A percentile compares a stretch with the other conserved stretches of the same genome.
phyloP scores from a whole-genome alignment of 225 moss, liverwort and hornwort genomes.

The Bryoerythrophyllum caledonicum region DNA sequence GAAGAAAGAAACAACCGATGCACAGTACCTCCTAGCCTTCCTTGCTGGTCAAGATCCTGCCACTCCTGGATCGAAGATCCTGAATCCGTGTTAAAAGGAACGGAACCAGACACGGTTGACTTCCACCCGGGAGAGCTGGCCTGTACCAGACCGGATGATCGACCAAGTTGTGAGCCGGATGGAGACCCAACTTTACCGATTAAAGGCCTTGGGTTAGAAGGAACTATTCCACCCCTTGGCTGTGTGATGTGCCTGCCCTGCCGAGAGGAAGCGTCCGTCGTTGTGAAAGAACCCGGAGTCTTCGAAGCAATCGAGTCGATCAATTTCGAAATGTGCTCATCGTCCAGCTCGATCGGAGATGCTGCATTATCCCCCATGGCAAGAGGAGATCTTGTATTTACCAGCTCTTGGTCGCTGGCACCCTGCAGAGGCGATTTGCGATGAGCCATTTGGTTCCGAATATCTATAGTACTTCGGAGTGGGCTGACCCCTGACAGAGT shows the following conservation, averaged over 20 bases:
- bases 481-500: constrained; percentile 40
- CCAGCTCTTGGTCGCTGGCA: constrained; percentile 65
- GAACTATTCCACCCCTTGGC: constrained; percentile 35
- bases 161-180: constrained; percentile 54
- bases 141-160: constrained; percentile 42
- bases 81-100: constrained; percentile 57
- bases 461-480: constrained; percentile 58
- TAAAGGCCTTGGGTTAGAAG: constrained; percentile 38
- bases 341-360: constrained; percentile 93
- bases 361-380: constrained; percentile 89
- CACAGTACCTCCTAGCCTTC: constrained; percentile 49
- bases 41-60: constrained; percentile 72
- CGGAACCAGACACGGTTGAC: constrained; percentile 41
- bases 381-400: constrained; percentile 79
- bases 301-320: constrained; percentile 93
- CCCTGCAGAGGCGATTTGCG: constrained; percentile 67
- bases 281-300: constrained; percentile 62
- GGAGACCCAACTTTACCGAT: constrained; percentile 43
- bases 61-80: constrained; percentile 57
- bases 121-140: constrained; percentile 61
- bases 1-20: neutral
- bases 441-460: constrained; percentile 61
- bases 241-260: constrained; percentile 60
- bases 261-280: constrained; percentile 51
- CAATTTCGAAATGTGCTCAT: constrained; percentile 78